phyloP scores from a whole-genome alignment of 345 rosid species.

The Salix viminalis region DNA sequence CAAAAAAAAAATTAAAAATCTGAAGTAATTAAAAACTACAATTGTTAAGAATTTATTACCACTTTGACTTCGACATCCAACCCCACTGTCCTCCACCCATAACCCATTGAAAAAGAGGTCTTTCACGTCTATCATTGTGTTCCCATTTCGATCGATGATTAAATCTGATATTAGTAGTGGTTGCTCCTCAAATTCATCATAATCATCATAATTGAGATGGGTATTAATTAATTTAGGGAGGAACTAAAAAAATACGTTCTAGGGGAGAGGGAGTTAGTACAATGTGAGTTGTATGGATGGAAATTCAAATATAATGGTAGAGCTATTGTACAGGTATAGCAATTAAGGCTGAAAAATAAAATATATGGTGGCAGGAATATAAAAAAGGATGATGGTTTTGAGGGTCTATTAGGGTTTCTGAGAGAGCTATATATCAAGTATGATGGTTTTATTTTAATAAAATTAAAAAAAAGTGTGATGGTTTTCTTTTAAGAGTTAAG shows the following conservation, averaged over 20 bases:
- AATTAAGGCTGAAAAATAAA: neutral
- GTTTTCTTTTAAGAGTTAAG: neutral
- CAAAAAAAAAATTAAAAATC: neutral
- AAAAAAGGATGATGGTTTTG: too few relatives aligned
- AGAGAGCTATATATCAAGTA: too few relatives aligned
- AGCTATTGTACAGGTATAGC: neutral
- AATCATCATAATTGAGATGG: neutral
- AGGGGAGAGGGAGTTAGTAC: neutral
- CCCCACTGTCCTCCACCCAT: neutral
- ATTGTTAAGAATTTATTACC: slow-evolving; percentile 7
- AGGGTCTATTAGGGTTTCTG: too few relatives aligned
- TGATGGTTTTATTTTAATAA: too few relatives aligned
- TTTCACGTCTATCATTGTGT: neutral
- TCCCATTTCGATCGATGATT: neutral
- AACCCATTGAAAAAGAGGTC: neutral
- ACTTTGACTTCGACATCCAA: slow-evolving; percentile 9
- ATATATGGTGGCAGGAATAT: too few relatives aligned
- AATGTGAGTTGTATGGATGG: neutral
- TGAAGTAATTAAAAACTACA: neutral
- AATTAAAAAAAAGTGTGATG: too few relatives aligned
- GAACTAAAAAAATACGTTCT: neutral
- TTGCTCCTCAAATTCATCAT: neutral
- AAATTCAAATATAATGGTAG: neutral
- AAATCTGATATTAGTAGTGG: neutral
- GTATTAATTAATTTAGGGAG: too few relatives aligned